Base-by-base conservation (phyloP, 352 stramenopile species). In the Stramenopiles sp. region DNA sequence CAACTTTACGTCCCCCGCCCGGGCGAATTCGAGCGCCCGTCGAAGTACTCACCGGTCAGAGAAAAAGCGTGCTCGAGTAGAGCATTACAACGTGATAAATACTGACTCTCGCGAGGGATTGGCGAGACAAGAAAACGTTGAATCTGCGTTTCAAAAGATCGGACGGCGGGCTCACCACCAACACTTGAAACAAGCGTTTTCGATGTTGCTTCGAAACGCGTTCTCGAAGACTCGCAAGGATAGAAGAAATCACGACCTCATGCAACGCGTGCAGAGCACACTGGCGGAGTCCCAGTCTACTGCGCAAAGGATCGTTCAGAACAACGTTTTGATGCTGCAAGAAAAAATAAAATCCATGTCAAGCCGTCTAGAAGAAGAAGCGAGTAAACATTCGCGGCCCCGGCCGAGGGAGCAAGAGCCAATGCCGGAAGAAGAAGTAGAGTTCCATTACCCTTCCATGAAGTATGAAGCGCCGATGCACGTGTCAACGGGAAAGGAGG, bases 351-450 rank as follows among this genome's bases (percentile, higher is more conserved):
- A 71, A 4, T 31, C 33, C 4, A 6, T 71, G 12, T 2, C 53
- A 71, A 71, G 12, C 2, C 2, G 53, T 4, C 35, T 71, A 6
- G 53, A 71, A 71, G 53, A 71, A 6, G 53, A 71, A 71, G 53
- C 53, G 33, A 6, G 35, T 6, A 71, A 6, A 35, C 12, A 25
- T 63, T 18, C 12, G 25, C 53, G 53, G 2, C 2, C 31, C 6
- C 2, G 2, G 12, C 35, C 53, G 4, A 6, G 33, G 53, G 35
- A 35, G 53, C 53, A 35, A 6, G 12, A 6, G 53, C 1, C 53
- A 35, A 33, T 35, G 12, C 2, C 33, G 35, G 2, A 71, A 6
- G 6, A 71, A 6, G 12, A 71, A 6, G 35, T 4, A 2, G 4
- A 71, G 2, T 71, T 35, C 35, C 53, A 71, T 53, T 53, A 18